Conservation (phyloP, 75 land plant species). For the Cunninghamia lanceolata region DNA sequence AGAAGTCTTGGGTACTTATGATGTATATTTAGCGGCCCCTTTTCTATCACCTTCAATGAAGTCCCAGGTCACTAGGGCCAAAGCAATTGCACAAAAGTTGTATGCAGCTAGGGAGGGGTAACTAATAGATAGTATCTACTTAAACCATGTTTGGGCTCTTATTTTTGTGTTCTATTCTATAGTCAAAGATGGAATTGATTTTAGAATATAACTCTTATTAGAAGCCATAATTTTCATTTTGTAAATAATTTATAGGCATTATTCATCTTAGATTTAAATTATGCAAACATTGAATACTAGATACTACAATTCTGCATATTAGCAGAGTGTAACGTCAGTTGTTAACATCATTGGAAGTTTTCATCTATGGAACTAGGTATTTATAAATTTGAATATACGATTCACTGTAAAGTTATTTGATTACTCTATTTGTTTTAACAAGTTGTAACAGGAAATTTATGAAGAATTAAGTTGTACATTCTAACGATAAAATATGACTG, state of each 20-base stretch:
- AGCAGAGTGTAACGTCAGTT: neutral
- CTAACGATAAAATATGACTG: too few relatives aligned
- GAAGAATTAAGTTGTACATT: neutral
- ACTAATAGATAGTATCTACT: neutral
- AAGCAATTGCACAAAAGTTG: conserved; percentile 7
- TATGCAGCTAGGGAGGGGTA: neutral
- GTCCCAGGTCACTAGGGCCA: conserved; percentile 14
- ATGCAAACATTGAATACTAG: neutral
- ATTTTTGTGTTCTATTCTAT: neutral
- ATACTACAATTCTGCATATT: neutral
- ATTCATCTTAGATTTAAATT: neutral
- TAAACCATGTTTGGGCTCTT: conserved; percentile 1
- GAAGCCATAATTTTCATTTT: neutral
- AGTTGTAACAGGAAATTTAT: neutral
- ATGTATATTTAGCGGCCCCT: conserved; percentile 12
- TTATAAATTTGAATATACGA: neutral
- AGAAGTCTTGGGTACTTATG: conserved; percentile 5
- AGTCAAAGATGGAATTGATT: neutral
- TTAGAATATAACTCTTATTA: neutral
- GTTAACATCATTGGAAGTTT: neutral
- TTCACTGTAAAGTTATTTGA: neutral
- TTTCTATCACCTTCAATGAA: conserved; percentile 9
- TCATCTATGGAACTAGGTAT: neutral
- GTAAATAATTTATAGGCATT: neutral
- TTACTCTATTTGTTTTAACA: neutral